A percentile compares a stretch with the other conserved stretches of the same genome.
Conservation (phyloP, 257 asterid species). For the Paraleonurus japonicus region DNA sequence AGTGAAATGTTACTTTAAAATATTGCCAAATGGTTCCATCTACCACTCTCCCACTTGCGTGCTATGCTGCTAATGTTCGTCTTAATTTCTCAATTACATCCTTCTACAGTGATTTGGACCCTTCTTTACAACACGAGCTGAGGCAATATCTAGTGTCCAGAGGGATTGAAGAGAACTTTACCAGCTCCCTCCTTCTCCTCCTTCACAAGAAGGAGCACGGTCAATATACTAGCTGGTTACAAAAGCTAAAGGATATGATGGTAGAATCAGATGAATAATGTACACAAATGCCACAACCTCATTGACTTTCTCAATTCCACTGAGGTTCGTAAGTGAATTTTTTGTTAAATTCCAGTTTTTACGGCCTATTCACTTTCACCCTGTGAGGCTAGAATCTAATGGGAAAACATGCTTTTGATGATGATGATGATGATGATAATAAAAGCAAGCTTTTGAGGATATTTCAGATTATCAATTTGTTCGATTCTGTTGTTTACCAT, state of each 20-base stretch:
- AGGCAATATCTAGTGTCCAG: constrained; percentile 62
- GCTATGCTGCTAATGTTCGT: background rate
- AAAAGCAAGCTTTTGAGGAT: background rate
- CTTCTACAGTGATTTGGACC: constrained; percentile 63
- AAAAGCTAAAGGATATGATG: constrained; percentile 52
- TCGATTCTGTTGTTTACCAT: background rate
- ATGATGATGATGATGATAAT: background rate
- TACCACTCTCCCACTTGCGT: background rate
- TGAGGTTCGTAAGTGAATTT: constrained; percentile 8
- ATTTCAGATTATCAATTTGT: background rate
- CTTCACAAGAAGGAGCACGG: constrained; percentile 78
- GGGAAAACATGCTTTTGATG: background rate
- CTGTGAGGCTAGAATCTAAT: background rate
- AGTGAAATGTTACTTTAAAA: background rate
- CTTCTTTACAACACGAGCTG: constrained; percentile 54
- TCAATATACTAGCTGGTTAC: constrained; percentile 79
- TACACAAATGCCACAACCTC: background rate
- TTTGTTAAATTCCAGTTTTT: background rate
- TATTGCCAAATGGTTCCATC: background rate
- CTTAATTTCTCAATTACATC: constrained; percentile 9
- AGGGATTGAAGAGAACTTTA: constrained; percentile 62
- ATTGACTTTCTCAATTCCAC: background rate
- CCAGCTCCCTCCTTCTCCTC: constrained; percentile 57
- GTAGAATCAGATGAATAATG: constrained; percentile 26
- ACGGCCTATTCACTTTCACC: background rate